These are phyloP conservation scores for Boletus rufocinnamomeus DNA, from an alignment of 768 basidiomycete species.

Conservation along the genomic window DNA sequence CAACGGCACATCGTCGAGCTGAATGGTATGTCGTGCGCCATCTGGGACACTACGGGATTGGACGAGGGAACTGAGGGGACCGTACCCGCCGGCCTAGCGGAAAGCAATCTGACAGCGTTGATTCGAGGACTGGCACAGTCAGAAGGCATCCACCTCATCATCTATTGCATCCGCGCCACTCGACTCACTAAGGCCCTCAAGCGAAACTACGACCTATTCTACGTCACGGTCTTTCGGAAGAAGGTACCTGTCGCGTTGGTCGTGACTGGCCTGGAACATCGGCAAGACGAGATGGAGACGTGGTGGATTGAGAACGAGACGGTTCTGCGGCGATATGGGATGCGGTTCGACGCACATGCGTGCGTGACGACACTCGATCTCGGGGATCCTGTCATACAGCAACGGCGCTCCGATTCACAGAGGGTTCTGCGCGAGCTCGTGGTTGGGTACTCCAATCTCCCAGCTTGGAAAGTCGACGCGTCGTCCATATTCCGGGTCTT, in stretches of 20 bases:
- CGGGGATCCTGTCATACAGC: not conserved
- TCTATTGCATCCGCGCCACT: not conserved
- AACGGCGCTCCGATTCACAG: not conserved
- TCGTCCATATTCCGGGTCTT: not conserved
- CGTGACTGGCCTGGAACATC: too few relatives aligned
- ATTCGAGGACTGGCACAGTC: not conserved
- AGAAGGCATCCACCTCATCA: not conserved
- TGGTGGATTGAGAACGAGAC: not conserved
- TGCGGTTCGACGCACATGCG: not conserved
- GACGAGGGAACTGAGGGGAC: not conserved
- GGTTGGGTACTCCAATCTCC: not conserved
- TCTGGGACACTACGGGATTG: not conserved
- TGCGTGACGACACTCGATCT: not conserved
- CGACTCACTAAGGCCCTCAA: not conserved
- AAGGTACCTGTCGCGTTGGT: constrained; percentile 15
- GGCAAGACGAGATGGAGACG: too few relatives aligned
- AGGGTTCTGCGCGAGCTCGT: constrained; percentile 2
- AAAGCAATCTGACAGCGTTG: not conserved
- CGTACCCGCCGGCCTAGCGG: not conserved
- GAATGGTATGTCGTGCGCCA: not conserved
- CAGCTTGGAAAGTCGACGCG: not conserved
- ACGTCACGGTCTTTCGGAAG: not conserved
- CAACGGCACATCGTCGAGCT: not conserved
- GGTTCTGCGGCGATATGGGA: not conserved
- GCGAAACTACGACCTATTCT: not conserved